phyloP scores from a whole-genome alignment of 2,329 filamentous ascomycete genomes.

The Huntiella decipiens region DNA sequence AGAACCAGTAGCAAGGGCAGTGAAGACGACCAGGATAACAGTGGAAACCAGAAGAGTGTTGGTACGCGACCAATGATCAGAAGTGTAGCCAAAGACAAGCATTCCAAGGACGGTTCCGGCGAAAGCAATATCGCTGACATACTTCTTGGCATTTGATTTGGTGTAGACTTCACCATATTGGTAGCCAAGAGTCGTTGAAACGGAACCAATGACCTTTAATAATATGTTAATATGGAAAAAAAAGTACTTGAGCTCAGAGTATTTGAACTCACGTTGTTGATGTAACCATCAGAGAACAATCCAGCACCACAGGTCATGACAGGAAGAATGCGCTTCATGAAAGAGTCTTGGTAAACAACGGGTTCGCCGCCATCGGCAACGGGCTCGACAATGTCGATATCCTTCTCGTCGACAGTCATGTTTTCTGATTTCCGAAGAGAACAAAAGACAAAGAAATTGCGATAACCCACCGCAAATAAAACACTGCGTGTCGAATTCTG shows the following conservation, averaged over 20 bases:
- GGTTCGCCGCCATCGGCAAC: neutral
- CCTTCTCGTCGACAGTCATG: conserved; percentile 5
- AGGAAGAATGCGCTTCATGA: conserved; percentile 26
- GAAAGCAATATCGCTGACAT: conserved; percentile 69
- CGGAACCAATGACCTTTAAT: conserved; percentile 64
- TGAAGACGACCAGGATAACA: conserved; percentile 67
- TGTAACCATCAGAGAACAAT: conserved; percentile 79
- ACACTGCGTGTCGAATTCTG: neutral
- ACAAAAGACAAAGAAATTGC: too few species aligned
- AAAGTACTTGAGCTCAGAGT: too few species aligned
- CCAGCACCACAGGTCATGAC: conserved; percentile 79
- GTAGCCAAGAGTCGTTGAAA: conserved; percentile 52
- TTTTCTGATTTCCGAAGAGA: too few species aligned
- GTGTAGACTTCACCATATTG: conserved; percentile 55
- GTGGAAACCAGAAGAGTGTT: conserved; percentile 68
- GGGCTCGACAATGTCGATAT: neutral
- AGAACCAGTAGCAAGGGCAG: conserved; percentile 55
- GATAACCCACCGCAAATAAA: too few species aligned
- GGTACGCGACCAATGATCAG: conserved; percentile 70
- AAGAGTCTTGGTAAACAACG: conserved; percentile 2
- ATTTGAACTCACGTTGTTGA: conserved; percentile 49
- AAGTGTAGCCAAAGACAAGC: conserved; percentile 60
- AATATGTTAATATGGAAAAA: neutral
- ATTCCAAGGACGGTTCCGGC: conserved; percentile 72
- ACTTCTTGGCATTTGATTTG: conserved; percentile 48